Base-by-base conservation (phyloP, 345 rosid genomes). In the Stellera chamaejasme region DNA sequence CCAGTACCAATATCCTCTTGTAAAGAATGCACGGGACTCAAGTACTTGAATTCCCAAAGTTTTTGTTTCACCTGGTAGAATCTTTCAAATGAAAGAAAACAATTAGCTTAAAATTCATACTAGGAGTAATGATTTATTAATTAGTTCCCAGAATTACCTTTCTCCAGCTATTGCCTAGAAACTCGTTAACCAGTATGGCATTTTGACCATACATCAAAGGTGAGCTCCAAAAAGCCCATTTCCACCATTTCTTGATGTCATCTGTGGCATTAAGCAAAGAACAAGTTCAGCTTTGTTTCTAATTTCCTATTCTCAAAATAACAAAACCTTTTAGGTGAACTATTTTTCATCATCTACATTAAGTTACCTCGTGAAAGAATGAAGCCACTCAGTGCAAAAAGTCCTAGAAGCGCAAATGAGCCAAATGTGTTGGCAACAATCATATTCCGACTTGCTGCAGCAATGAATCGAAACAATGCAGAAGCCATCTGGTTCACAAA, bases 141-240 rank as follows among this genome's bases (percentile, higher is more conserved):
- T 56, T 42, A 60, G 54, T 67, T 46, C 43, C 61, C 54, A 28
- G 56, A 46, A 44, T 64, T 78, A 87, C 95, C 50, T 58, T 79
- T 25, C 54, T 72, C 88, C 95, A 90, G 50, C 86, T 80, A 11
- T 82, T 48, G 42, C 85, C 93, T 14, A 84, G 81, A 75, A 81
- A 82, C 70, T 87, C 95, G 44, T 87, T 90, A 28, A 66, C 69
- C 12, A 54, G 55, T 3, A 87, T 61, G 0, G 93, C 96, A 14
- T 73, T 90, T 46, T 87, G 90, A 60, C 77, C 80, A 39, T 90
- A 90, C 93, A 82, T 84, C 52, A 90, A 43, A 11, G 97, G 93
- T 23, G 96, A 90, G 49, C 61, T 27, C 97, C 97, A 90, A 61
- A 71, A 90, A 55, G 77, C 93, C 96, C 96, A 87, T 12, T 77